These are phyloP conservation scores for Epichloe sylvatica DNA, from an alignment of 2,329 filamentous ascomycete genomes.

Conservation along the genomic window DNA sequence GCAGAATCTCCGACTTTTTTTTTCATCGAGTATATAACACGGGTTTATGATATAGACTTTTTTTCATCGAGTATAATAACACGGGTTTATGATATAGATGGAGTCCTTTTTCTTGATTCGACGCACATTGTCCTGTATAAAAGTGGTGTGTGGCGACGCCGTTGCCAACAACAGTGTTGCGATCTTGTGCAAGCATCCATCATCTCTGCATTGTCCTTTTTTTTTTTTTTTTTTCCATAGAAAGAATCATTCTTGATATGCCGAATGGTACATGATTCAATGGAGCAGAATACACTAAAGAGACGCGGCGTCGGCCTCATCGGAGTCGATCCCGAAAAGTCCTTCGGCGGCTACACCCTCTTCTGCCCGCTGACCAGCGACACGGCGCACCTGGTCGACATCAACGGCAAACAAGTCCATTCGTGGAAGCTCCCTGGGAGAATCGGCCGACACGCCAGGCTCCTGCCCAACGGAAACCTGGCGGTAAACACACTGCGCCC, in stretches of 20 bases:
- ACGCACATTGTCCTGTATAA: neutral
- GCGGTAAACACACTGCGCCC: conserved; percentile 16
- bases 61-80: no score
- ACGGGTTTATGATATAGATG: neutral
- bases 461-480: conserved; percentile 16
- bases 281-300: conserved; percentile 19
- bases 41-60: neutral
- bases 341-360: conserved; percentile 17
- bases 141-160: neutral
- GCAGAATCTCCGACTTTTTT: no score
- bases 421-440: conserved; percentile 17
- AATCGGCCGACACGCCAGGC: conserved; percentile 15
- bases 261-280: neutral
- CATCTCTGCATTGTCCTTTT: neutral
- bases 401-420: conserved; percentile 16
- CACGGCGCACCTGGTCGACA: conserved; percentile 14
- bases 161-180: neutral
- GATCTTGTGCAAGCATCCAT: neutral
- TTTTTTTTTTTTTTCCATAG: no score
- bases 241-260: no score
- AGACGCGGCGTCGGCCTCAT: conserved; percentile 15
- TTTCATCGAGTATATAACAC: no score
- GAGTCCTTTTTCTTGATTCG: neutral
- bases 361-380: conserved; percentile 17
- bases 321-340: conserved; percentile 13